Evolutionary conservation across 352 stramenopile species (phyloP), one percentile per base, ranked within the genome.

Genomic region (Phytophthora tentaculata): DNA sequence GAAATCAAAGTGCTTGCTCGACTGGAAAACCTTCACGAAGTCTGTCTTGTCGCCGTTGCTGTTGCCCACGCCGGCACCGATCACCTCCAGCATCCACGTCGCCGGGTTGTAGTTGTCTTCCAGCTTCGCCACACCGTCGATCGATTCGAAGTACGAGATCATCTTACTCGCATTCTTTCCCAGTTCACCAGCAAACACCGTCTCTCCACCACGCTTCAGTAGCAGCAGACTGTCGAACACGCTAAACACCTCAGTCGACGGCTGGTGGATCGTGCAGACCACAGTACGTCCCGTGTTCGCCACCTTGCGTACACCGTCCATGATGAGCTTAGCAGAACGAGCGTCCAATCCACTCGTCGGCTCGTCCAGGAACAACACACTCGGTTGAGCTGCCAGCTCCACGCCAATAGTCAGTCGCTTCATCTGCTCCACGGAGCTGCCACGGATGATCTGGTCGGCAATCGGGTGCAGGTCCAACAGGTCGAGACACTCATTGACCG

Each of bases 251-350:
- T 96, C 86, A 1, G 81, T 85, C 12, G 79, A 88, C 41, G 94
- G 94, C 74, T 98, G 94, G 71, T 98, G 94, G 72, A 98, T 98
- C 29, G 91, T 98, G 44, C 94, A 97, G 5, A 98, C 70, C 12
- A 98, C 74, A 1, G 85, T 95, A 16, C 81, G 71, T 0, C 89
- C 89, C 22, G 81, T 81, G 35, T 43, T 43, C 35, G 35, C 35
- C 35, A 43, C 35, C 35, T 43, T 43, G 12, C 35, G 35, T 2
- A 43, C 35, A 5, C 12, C 35, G 35, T 43, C 35, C 10, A 43
- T 43, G 35, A 43, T 43, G 2, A 43, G 13, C 35, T 43, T 43
- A 8, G 35, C 35, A 17, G 35, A 43, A 2, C 35, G 35, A 43
- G 35, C 35, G 35, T 43, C 35, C 10, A 43, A 5, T 3, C 35